Evolutionary conservation across 2,329 filamentous ascomycete genomes (phyloP).

Genomic region (Hypomyces perniciosus): DNA sequence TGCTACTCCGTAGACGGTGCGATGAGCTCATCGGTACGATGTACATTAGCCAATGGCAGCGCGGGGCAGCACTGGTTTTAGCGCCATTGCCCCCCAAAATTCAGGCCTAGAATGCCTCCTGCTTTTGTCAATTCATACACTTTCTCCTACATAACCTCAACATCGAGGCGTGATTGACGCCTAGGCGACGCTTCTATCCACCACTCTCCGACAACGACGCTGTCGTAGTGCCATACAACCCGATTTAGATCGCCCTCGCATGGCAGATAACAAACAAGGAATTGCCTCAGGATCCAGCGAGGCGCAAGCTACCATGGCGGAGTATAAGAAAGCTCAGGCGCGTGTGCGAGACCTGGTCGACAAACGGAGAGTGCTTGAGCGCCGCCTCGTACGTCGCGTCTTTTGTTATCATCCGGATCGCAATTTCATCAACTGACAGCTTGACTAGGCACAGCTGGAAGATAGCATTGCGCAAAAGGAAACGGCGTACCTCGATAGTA

Average conservation of each 20-base stretch:
- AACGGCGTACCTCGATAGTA: conserved; percentile 83
- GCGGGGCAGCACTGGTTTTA: too few species aligned
- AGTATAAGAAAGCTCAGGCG: conserved; percentile 46
- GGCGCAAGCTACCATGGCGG: conserved; percentile 34
- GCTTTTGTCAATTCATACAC: too few species aligned
- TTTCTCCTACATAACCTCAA: too few species aligned
- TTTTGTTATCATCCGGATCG: not conserved
- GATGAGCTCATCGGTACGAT: too few species aligned
- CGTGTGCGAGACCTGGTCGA: conserved; percentile 43
- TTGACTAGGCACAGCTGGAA: conserved; percentile 46
- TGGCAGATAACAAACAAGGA: conserved; percentile 30
- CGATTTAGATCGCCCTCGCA: conserved; percentile 15
- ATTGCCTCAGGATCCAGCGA: conserved; percentile 19
- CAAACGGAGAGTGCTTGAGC: conserved; percentile 33
- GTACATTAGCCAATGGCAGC: too few species aligned
- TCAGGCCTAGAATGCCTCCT: too few species aligned
- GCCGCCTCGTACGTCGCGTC: conserved; percentile 30
- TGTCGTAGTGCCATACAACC: not conserved
- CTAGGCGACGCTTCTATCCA: not conserved
- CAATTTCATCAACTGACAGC: not conserved
- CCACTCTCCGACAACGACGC: not conserved
- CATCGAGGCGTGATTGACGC: too few species aligned
- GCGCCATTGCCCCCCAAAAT: too few species aligned
- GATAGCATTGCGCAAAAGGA: conserved; percentile 81
- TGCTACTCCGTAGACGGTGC: too few species aligned